Evolutionary conservation across 2,329 filamentous ascomycete species (phyloP), one percentile per base, ranked within the genome.

Genomic region (Fusarium chlamydosporum): DNA sequence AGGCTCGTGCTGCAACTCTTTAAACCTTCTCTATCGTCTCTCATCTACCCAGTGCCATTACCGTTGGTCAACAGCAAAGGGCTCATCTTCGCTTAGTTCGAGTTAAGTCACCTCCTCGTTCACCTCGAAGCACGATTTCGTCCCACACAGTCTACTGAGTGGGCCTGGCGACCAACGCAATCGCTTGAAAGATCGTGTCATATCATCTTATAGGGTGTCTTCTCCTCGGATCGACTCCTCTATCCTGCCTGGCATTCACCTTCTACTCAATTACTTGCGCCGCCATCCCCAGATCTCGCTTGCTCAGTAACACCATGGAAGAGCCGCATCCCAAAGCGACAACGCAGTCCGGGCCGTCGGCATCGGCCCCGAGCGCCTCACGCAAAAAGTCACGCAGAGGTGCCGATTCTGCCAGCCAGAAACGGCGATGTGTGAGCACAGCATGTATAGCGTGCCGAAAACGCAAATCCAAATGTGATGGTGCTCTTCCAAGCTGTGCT

Each of bases 401-500:
- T 37, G 79, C 79, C 59, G 84, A 87, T 56, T 76, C 82, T 34
- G 79, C 80, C n/a, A 72, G 68, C 59, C 84, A 87, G 72, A 94
- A 94, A 78, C 85, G 92, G 67, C 86, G 91, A 72, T 94, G 92
- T 78, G 91, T 95, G 61, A 94, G 91, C 80, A 94, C 91, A n/a
- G 92, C 92, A 11, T 95, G 92, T 76, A 88, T 94, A 74, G 92
- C 92, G 18, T 95, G 92, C 77, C 87, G 92, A 20, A 89, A 89
- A 76, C 85, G 92, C 68, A 95, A 95, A 75, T 92, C 90, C 47
- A 95, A 94, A 86, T 98, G 95, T 79, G 95, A 98, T 79, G 95
- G 95, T 62, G 94, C 94, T 57, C 85, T 92, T 7, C 95, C 95
- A 7, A 94, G 92, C 73, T 98, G 96, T 77, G 95, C 95, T 9